phyloP scores from a whole-genome alignment of 495 filamentous ascomycete species.

The Cairneyella variabilis region DNA sequence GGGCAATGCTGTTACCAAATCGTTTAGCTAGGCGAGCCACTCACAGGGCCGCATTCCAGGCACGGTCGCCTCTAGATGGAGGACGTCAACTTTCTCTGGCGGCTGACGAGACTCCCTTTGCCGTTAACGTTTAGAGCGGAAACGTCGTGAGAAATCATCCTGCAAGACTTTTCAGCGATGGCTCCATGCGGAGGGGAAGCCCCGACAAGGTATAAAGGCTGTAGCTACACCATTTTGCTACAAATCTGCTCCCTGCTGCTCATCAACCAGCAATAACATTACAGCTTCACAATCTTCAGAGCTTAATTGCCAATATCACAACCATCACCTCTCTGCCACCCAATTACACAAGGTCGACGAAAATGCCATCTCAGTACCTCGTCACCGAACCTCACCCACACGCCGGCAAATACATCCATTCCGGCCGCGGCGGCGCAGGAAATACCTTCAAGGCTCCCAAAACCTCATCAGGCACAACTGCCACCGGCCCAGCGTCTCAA shows the following conservation, averaged over 20 bases:
- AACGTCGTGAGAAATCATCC: conserved; percentile 9
- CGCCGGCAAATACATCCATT: conserved; percentile 63
- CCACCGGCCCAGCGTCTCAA: conserved; percentile 51
- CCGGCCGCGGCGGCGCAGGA: conserved; percentile 83
- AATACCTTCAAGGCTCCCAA: conserved; percentile 74
- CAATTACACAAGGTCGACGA: neutral
- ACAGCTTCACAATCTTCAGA: conserved; percentile 3
- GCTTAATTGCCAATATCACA: neutral
- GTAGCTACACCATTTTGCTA: neutral
- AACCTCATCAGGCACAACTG: conserved; percentile 41
- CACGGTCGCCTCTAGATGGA: neutral
- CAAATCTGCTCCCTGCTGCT: neutral
- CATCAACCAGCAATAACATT: conserved; percentile 14
- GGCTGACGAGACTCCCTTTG: no score
- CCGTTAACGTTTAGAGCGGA: no score
- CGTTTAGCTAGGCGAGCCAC: conserved; percentile 5
- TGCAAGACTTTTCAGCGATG: conserved; percentile 6
- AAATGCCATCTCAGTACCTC: conserved; percentile 45
- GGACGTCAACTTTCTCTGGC: neutral
- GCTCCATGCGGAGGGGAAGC: neutral
- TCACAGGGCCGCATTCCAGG: neutral
- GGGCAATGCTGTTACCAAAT: conserved; percentile 7
- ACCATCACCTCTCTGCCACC: neutral
- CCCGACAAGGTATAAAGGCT: conserved; percentile 13
- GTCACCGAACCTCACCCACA: conserved; percentile 81